Evolutionary conservation across 2,329 filamentous ascomycete genomes (phyloP).

Genomic region (Epichloe gansuensis): DNA sequence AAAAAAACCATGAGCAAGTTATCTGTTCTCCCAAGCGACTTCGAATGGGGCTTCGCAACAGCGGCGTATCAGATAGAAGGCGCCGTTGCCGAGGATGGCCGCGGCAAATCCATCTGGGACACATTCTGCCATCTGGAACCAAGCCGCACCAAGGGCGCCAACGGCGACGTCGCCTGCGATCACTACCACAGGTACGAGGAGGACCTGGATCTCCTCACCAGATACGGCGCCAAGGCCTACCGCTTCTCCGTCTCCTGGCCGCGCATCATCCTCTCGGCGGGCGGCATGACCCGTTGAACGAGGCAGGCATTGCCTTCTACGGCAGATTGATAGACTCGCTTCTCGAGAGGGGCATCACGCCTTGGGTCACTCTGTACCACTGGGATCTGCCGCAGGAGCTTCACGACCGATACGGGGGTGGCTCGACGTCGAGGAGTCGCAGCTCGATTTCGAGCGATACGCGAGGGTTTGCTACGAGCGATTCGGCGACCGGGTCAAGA

Average conservation of each 20-base stretch:
- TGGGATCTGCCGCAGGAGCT: constrained; percentile 39
- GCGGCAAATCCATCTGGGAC: constrained; percentile 32
- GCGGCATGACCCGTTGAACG: constrained; percentile 49
- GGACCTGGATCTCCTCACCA: constrained; percentile 48
- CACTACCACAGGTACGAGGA: constrained; percentile 31
- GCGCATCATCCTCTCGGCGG: constrained; percentile 52
- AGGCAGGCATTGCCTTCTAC: constrained; percentile 48
- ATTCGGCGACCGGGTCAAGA: constrained; percentile 28
- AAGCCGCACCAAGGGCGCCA: constrained; percentile 26
- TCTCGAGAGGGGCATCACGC: constrained; percentile 42
- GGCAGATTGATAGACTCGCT: constrained; percentile 47
- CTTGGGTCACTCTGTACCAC: constrained; percentile 52
- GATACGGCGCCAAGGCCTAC: constrained; percentile 46
- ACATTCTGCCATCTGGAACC: constrained; percentile 28
- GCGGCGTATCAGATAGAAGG: constrained; percentile 34
- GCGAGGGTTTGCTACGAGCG: constrained; percentile 24
- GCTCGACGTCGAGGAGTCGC: constrained; percentile 19
- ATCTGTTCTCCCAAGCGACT: constrained; percentile 21
- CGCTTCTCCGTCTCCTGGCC: constrained; percentile 54
- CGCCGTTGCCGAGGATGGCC: constrained; percentile 26
- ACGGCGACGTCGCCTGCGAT: constrained; percentile 35
- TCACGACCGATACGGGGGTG: constrained; percentile 24
- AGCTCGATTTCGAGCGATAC: constrained; percentile 24
- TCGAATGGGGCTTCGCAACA: constrained; percentile 30
- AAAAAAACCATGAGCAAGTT: constrained; percentile 5